A percentile compares a stretch with the other conserved stretches of the same genome.
phyloP scores from a whole-genome alignment of 2,329 filamentous ascomycete species.

The Pseudogymnoascus sp. region DNA sequence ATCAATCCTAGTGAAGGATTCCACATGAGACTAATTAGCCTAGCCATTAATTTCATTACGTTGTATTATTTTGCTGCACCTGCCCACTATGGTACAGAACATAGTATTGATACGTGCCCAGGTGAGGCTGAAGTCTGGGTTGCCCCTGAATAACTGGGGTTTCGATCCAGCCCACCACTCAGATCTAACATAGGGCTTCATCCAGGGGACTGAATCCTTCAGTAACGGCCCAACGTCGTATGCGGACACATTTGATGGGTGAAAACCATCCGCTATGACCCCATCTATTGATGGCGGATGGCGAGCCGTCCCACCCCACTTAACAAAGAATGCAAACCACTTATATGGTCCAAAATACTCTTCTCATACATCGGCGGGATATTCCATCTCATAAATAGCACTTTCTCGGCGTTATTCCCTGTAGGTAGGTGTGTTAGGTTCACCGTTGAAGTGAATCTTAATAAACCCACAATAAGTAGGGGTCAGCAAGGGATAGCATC shows the following conservation, averaged over 20 bases:
- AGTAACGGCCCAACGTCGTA: not conserved
- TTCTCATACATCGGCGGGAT: no score
- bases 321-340: not conserved
- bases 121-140: not conserved
- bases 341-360: not conserved
- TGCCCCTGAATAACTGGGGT: not conserved
- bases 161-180: not conserved
- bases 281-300: not conserved
- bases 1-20: not conserved
- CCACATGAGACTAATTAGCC: not conserved
- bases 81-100: not conserved
- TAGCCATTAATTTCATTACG: not conserved
- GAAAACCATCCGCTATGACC: not conserved
- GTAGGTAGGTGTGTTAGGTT: not conserved
- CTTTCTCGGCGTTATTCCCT: not conserved
- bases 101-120: not conserved
- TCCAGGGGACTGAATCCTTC: not conserved
- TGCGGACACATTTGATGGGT: not conserved
- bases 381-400: not conserved
- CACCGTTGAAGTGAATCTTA: not conserved
- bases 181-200: not conserved
- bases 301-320: not conserved
- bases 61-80: not conserved
- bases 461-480: not conserved
- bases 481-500: not conserved